A percentile compares a stretch with the other conserved stretches of the same genome.
Conservation (phyloP, 495 filamentous ascomycete genomes). For the Glarea lozoyensis region DNA sequence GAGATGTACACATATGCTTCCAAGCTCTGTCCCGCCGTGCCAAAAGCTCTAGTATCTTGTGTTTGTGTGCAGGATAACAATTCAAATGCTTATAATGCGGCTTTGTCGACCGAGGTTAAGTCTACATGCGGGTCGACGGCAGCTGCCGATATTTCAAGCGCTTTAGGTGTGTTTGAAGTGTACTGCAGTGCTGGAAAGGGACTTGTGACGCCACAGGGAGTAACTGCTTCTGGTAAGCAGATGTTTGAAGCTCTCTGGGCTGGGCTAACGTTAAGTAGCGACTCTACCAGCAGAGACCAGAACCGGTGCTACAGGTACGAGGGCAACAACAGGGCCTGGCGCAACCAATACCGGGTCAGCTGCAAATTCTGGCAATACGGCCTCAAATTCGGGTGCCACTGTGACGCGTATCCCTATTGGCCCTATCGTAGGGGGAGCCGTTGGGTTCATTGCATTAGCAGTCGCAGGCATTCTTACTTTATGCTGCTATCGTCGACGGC, state of each 20-base stretch:
- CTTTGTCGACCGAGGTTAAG: constrained; percentile 30
- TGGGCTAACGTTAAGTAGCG: not conserved
- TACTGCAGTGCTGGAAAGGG: constrained; percentile 40
- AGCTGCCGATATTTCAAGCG: constrained; percentile 36
- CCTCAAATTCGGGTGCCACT: not conserved
- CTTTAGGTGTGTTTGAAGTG: constrained; percentile 30
- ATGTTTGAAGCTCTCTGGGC: not conserved
- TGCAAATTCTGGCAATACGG: not conserved
- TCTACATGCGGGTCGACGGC: constrained; percentile 33
- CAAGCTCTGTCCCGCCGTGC: constrained; percentile 31
- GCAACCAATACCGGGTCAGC: not conserved
- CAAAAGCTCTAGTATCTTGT: constrained; percentile 37
- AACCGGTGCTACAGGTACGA: not conserved
- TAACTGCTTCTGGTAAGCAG: constrained; percentile 27
- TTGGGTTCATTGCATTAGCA: not conserved
- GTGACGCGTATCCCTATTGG: not conserved
- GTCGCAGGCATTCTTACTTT: not conserved
- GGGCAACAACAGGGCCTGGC: not conserved
- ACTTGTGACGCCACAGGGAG: constrained; percentile 25
- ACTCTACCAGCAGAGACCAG: not conserved
- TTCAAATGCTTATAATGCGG: constrained; percentile 25
- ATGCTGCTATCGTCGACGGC: not conserved
- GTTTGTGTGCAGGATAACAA: constrained; percentile 38
- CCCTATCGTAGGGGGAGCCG: not conserved
- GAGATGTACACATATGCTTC: constrained; percentile 31